These are phyloP conservation scores for Amanita polypyramis DNA, from an alignment of 768 basidiomycete genomes.

Conservation along the genomic window DNA sequence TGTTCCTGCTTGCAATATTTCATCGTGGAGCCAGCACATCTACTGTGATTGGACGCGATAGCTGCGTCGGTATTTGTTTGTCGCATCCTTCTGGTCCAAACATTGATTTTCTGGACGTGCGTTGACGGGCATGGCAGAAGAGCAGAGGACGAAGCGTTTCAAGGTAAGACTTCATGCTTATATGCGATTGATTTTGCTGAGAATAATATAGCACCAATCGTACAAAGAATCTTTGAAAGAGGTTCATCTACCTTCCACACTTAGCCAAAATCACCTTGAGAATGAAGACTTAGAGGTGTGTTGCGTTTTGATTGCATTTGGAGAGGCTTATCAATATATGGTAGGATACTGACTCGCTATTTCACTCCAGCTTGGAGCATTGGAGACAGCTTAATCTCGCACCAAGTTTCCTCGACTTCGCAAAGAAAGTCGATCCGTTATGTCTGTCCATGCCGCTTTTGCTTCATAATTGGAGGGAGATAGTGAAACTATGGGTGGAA, in stretches of 20 bases:
- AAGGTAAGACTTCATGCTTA: constrained; percentile 23
- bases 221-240: constrained; percentile 56
- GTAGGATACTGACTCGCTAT: constrained; percentile 73
- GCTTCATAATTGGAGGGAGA: constrained; percentile 67
- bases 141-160: constrained; percentile 36
- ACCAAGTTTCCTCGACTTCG: constrained; percentile 63
- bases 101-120: not conserved
- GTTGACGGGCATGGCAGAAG: constrained; percentile 11
- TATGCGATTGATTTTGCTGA: not conserved
- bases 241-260: constrained; percentile 62
- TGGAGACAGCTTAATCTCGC: constrained; percentile 78
- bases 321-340: constrained; percentile 2
- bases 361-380: constrained; percentile 60
- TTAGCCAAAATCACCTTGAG: constrained; percentile 45
- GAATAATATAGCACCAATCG: constrained; percentile 53
- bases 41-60: too few species aligned
- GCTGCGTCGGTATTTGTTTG: too few species aligned
- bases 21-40: too few species aligned
- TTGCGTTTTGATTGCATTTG: not conserved
- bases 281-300: constrained; percentile 44
- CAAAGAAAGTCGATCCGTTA: constrained; percentile 45
- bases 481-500: constrained; percentile 54
- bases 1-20: too few species aligned
- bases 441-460: constrained; percentile 73
- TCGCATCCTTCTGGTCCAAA: constrained; percentile 3